Base-by-base conservation (phyloP, 257 asterid species). In the Solanum dulcamara region DNA sequence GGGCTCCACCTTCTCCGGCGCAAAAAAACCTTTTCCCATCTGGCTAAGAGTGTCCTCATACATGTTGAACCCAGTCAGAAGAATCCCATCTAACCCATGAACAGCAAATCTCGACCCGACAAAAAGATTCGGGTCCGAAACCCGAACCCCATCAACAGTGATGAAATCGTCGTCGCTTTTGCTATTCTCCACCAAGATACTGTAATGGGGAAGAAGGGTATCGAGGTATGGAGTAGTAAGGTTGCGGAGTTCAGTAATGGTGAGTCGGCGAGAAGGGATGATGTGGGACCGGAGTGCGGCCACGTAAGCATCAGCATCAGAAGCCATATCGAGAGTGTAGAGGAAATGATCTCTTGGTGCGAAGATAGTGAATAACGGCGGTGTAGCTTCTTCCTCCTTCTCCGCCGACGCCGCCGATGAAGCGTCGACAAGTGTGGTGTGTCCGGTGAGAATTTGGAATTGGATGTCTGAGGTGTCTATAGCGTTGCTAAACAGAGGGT, bases 401-500 rank as follows among this genome's bases (percentile, higher is more conserved):
- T 24, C 64, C 64, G 30, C 30, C 30, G 42, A 7, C 42, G 33
- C 17, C 38, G 33, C 46, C 26, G 87, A 17, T 0, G 81, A 28
- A 3, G 81, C 0, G 10, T 81, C 24, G 80, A 86, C 33, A 28
- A 75, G 57, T 74, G 51, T 4, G 60, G 84, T 17, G 87, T 74
- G 32, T 33, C 86, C 32, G 72, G 88, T 35, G 92, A 89, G 89
- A 84, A 93, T 91, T 85, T 93, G 91, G 90, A 84, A 88, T 32
- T 91, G 89, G 85, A 93, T 87, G 85, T 92, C 95, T 83, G 97
- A 91, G 86, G 97, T 93, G 87, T 92, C 42, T 30, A 92, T 86
- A 74, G 92, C 93, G 90, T 93, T 93, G 89, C 93, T 87, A 83
- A 93, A 92, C 85, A 92, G 97, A 1, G 89, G 85, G 90, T 87